Evolutionary conservation across 2,329 filamentous ascomycete genomes (phyloP).

Genomic region (Camptophora hylomeconis): DNA sequence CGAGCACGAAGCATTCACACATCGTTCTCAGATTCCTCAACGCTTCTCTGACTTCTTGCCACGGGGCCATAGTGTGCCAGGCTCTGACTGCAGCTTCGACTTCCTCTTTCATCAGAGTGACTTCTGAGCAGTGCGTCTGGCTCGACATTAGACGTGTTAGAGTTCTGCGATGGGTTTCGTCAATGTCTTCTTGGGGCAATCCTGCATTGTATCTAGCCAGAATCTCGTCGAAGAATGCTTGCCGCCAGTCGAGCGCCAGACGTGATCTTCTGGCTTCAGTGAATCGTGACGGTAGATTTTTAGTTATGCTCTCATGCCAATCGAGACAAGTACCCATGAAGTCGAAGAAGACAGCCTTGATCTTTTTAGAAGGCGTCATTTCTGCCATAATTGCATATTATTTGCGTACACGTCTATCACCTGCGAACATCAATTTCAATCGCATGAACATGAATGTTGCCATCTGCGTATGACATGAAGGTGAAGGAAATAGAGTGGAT

Average conservation of each 20-base stretch:
- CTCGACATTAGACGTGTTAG: no score
- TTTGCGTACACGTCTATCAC: no score
- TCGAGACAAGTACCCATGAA: constrained; percentile 47
- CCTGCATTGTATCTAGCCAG: constrained; percentile 24
- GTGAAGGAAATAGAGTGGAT: no score
- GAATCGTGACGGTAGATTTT: constrained; percentile 24
- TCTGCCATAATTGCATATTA: no score
- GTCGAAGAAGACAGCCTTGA: constrained; percentile 42
- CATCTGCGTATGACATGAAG: no score
- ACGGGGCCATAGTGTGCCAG: constrained; percentile 39
- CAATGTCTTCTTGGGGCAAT: constrained; percentile 36
- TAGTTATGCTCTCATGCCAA: constrained; percentile 35
- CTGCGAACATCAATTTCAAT: no score
- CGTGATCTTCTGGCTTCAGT: constrained; percentile 21
- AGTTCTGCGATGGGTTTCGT: constrained; percentile 33
- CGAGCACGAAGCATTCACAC: constrained; percentile 37
- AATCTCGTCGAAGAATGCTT: constrained; percentile 36
- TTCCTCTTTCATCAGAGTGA: no score
- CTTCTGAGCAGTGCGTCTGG: constrained; percentile 27
- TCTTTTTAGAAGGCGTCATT: no score
- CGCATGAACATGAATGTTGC: no score
- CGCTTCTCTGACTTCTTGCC: constrained; percentile 37
- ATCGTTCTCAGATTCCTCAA: constrained; percentile 26
- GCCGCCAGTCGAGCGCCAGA: constrained; percentile 39
- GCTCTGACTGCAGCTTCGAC: constrained; percentile 21